phyloP scores from a whole-genome alignment of 2,329 filamentous ascomycete genomes.

The Pestalotiopsis sp. region DNA sequence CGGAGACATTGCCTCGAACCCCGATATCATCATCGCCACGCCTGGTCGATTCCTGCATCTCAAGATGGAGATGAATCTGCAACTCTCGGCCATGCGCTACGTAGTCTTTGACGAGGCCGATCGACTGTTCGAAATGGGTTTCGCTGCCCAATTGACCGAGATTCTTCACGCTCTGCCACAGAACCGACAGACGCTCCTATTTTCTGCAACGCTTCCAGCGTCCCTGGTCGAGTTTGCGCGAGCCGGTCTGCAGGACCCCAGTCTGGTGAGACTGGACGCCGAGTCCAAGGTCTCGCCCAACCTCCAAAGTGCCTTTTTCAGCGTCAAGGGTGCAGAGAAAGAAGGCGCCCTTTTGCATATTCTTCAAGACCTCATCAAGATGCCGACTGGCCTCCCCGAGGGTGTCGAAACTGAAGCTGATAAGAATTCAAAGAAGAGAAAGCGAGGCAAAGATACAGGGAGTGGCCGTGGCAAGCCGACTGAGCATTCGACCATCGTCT shows the following conservation, averaged over 20 bases:
- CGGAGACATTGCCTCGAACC: constrained; percentile 87
- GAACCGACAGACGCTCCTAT: constrained; percentile 86
- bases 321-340: constrained; percentile 89
- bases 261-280: constrained; percentile 85
- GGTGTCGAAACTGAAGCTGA: constrained; percentile 48
- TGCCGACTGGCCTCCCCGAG: constrained; percentile 71
- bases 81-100: constrained; percentile 89
- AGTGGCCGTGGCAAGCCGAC: constrained; percentile 73
- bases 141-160: constrained; percentile 88
- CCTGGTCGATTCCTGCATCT: constrained; percentile 95
- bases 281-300: constrained; percentile 97
- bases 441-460: constrained; percentile 59
- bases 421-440: constrained; percentile 69
- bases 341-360: constrained; percentile 90
- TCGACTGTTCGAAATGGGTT: constrained; percentile 97
- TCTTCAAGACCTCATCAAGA: constrained; percentile 88
- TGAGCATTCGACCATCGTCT: constrained; percentile 91
- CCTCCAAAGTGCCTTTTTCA: constrained; percentile 93
- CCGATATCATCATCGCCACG: constrained; percentile 96
- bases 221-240: constrained; percentile 95
- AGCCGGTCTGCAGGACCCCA: constrained; percentile 90
- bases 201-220: constrained; percentile 92
- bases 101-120: constrained; percentile 98
- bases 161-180: constrained; percentile 87
- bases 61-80: constrained; percentile 93